Evolutionary conservation across 2,329 filamentous ascomycete species (phyloP).

Genomic region (Exophiala sp.): DNA sequence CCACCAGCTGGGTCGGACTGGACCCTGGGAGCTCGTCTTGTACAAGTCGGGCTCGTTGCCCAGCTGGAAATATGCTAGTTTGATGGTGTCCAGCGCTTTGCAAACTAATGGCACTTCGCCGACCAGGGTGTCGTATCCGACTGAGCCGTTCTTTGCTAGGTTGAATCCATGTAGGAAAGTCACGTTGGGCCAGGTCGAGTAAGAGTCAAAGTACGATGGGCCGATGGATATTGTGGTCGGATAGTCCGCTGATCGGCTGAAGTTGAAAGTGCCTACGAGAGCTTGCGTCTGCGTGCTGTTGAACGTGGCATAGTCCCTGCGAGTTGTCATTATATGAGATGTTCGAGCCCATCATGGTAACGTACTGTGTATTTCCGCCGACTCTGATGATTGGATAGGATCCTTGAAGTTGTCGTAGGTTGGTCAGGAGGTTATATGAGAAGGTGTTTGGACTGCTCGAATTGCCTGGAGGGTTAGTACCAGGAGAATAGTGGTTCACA

Average conservation of each 20-base stretch:
- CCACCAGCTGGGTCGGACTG: constrained; percentile 52
- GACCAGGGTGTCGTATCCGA: constrained; percentile 51
- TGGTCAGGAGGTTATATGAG: constrained; percentile 58
- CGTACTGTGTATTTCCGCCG: constrained; percentile 61
- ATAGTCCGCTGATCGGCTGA: constrained; percentile 54
- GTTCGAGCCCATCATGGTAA: neutral
- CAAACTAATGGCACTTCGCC: constrained; percentile 57
- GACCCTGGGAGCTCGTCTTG: constrained; percentile 50
- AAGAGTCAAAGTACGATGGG: constrained; percentile 61
- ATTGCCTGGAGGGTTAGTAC: constrained; percentile 42
- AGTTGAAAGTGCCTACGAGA: constrained; percentile 53
- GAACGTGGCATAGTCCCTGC: constrained; percentile 58
- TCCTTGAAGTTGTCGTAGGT: constrained; percentile 53
- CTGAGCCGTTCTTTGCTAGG: constrained; percentile 51
- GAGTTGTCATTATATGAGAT: neutral
- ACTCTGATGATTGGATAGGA: constrained; percentile 60
- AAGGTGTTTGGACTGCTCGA: constrained; percentile 55
- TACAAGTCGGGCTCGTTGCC: constrained; percentile 64
- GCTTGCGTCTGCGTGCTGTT: constrained; percentile 51
- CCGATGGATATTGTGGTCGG: constrained; percentile 60
- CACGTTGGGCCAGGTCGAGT: constrained; percentile 53
- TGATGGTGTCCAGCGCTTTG: constrained; percentile 50
- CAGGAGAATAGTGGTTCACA: neutral
- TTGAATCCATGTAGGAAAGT: constrained; percentile 64
- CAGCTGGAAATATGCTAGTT: constrained; percentile 58